Conservation (phyloP, 2,329 filamentous ascomycete genomes). For the Arachnomyces sp. region DNA sequence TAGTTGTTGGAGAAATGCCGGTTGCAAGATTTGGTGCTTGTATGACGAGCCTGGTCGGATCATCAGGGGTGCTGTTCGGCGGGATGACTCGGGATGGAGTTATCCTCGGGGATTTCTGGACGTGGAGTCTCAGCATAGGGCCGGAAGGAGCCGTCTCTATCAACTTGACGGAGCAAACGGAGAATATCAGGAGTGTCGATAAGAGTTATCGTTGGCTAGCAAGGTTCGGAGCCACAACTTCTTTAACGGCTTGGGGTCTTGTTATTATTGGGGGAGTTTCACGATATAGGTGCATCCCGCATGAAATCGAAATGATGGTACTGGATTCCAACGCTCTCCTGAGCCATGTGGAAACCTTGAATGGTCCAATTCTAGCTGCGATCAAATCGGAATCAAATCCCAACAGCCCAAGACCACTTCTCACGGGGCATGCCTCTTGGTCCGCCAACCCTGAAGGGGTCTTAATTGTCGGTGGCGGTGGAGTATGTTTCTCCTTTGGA, state of each 20-base stretch:
- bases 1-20: slow-evolving; percentile 29
- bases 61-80: slow-evolving; percentile 59
- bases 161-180: slow-evolving; percentile 20
- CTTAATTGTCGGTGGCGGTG: slow-evolving; percentile 67
- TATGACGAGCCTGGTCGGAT: slow-evolving; percentile 33
- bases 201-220: slow-evolving; percentile 24
- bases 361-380: slow-evolving; percentile 18
- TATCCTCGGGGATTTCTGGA: slow-evolving; percentile 54
- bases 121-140: slow-evolving; percentile 51
- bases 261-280: slow-evolving; percentile 48
- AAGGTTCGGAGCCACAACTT: slow-evolving; percentile 46
- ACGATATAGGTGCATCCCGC: slow-evolving; percentile 26
- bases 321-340: slow-evolving; percentile 20
- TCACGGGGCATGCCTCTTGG: slow-evolving; percentile 59
- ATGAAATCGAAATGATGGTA: slow-evolving; percentile 47
- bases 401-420: slow-evolving; percentile 51
- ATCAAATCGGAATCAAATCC: slow-evolving; percentile 20
- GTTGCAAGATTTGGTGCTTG: slow-evolving; percentile 49
- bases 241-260: slow-evolving; percentile 37
- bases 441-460: slow-evolving; percentile 42
- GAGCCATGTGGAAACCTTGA: slow-evolving; percentile 15
- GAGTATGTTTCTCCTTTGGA: slow-evolving; percentile 85
- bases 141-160: slow-evolving; percentile 22
- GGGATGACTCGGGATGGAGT: slow-evolving; percentile 60
- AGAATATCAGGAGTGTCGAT: slow-evolving; percentile 14